Conservation (phyloP, 2,329 filamentous ascomycete genomes). For the Colletotrichum sansevieriae region DNA sequence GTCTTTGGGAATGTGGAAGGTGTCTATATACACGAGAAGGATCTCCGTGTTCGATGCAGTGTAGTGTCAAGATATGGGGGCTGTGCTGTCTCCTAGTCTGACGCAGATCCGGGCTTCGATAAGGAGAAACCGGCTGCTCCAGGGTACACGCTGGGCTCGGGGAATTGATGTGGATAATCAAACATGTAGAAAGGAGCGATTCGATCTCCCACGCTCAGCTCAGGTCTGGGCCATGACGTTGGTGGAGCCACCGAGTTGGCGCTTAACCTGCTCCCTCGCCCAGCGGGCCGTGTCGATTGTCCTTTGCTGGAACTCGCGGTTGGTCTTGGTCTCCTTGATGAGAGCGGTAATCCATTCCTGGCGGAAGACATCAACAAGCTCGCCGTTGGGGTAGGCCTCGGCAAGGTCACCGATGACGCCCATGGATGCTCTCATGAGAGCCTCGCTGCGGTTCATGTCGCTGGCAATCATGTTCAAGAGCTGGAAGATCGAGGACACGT, state of each 20-base stretch:
- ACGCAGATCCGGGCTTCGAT: slow-evolving; percentile 38
- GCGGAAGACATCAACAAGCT: slow-evolving; percentile 87
- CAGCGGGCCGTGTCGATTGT: slow-evolving; percentile 96
- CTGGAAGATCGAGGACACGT: slow-evolving; percentile 87
- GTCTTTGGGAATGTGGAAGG: slow-evolving; percentile 38
- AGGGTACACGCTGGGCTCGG: slow-evolving; percentile 35
- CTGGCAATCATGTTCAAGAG: slow-evolving; percentile 84
- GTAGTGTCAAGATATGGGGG: slow-evolving; percentile 39
- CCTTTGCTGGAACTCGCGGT: slow-evolving; percentile 85
- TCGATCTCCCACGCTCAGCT: slow-evolving; percentile 29
- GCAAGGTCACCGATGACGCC: slow-evolving; percentile 97
- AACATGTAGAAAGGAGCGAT: slow-evolving; percentile 34
- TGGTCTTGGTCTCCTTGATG: slow-evolving; percentile 92
- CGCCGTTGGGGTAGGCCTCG: slow-evolving; percentile 91
- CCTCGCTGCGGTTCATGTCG: slow-evolving; percentile 91
- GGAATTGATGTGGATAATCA: slow-evolving; percentile 36
- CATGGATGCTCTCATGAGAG: slow-evolving; percentile 93
- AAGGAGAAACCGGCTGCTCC: slow-evolving; percentile 40
- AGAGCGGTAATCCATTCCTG: slow-evolving; percentile 90
- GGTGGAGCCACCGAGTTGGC: slow-evolving; percentile 74
- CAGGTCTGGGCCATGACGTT: slow-evolving; percentile 66
- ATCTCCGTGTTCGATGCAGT: slow-evolving; percentile 41
- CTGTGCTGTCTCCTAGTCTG: slow-evolving; percentile 40
- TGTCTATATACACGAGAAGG: slow-evolving; percentile 43
- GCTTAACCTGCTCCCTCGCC: slow-evolving; percentile 98